Conservation (phyloP, 202 grass and related monocot genomes). For the Tripidium arundinaceum region DNA sequence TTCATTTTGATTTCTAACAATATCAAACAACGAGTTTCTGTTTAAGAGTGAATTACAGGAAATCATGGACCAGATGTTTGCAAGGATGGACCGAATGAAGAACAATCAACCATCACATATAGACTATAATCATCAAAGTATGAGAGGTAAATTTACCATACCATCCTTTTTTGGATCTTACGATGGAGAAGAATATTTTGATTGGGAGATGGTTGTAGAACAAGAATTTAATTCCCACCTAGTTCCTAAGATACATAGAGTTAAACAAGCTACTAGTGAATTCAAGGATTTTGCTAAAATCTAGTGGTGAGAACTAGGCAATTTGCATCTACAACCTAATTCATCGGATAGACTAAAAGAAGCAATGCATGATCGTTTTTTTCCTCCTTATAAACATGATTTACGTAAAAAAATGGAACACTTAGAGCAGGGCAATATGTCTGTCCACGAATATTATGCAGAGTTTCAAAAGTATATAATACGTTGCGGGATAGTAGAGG, state of each 20-base stretch:
- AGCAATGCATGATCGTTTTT: neutral
- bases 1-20: too few relatives aligned
- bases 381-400: neutral
- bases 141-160: too few relatives aligned
- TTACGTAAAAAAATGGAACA: neutral
- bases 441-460: neutral
- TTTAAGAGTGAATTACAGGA: too few relatives aligned
- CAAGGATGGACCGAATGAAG: too few relatives aligned
- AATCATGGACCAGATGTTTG: too few relatives aligned
- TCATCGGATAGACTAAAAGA: neutral
- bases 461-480: too few relatives aligned
- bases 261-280: neutral
- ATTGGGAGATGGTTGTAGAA: neutral
- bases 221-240: neutral
- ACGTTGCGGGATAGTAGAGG: too few relatives aligned
- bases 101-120: too few relatives aligned
- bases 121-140: too few relatives aligned
- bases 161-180: too few relatives aligned
- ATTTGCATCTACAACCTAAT: neutral
- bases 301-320: neutral
- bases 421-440: neutral
- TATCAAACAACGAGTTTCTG: too few relatives aligned
- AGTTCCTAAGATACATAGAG: neutral
- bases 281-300: neutral
- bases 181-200: too few relatives aligned